A percentile compares a stretch with the other conserved stretches of the same genome.
These are phyloP conservation scores for Eucalyptus curtisii DNA, from an alignment of 345 rosid genomes.

Conservation along the genomic window DNA sequence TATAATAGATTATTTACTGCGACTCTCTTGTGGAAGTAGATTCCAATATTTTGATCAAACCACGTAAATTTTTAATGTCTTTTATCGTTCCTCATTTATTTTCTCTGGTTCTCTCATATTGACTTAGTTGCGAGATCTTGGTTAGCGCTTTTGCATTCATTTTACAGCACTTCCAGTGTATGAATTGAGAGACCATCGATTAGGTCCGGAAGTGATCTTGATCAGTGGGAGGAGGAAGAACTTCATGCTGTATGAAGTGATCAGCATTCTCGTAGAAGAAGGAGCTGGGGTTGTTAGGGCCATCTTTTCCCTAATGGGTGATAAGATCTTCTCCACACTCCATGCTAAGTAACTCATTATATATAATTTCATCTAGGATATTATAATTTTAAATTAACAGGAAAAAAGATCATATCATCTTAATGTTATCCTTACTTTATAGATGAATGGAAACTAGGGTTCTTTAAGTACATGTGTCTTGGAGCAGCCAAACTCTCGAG, in stretches of 20 bases:
- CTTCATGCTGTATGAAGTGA: conserved; percentile 23
- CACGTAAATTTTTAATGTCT: too few species aligned
- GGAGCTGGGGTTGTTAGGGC: conserved; percentile 44
- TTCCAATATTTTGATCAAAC: fast-evolving
- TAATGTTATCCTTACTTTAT: not conserved
- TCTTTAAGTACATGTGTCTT: not conserved
- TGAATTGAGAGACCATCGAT: conserved; percentile 21
- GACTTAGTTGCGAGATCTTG: too few species aligned
- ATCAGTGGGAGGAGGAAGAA: conserved; percentile 21
- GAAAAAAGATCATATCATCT: not conserved
- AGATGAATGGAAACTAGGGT: not conserved
- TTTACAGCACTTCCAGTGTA: conserved; percentile 4
- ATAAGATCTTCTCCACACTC: conserved; percentile 31
- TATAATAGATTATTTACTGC: too few species aligned
- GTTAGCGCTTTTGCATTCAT: too few species aligned
- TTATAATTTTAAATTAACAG: not conserved
- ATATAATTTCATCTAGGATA: not conserved
- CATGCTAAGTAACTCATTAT: conserved; percentile 26
- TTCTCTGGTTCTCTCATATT: not conserved
- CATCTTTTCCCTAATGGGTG: conserved; percentile 19
- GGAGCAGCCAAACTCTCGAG: not conserved
- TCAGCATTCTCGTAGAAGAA: conserved; percentile 31
- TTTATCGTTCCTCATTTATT: too few species aligned
- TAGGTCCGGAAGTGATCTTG: conserved; percentile 22
- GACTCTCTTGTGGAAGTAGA: too few species aligned